These are phyloP conservation scores for Thalassiosira sp. DNA, from an alignment of 352 stramenopile genomes.

Conservation along the genomic window DNA sequence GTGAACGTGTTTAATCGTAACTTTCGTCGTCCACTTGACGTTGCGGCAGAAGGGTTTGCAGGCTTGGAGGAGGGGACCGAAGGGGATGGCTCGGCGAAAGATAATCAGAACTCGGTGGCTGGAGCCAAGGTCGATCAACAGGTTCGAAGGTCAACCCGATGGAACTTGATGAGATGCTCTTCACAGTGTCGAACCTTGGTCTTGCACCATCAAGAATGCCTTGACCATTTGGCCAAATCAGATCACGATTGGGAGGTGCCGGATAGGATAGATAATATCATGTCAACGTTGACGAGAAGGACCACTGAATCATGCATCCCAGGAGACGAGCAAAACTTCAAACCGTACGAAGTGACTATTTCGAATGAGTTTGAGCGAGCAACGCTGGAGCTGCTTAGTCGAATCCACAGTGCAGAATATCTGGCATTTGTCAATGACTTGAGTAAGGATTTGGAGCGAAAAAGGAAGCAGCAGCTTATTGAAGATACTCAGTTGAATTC, in stretches of 20 bases:
- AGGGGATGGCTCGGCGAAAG: conserved; percentile 41
- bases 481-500: conserved; percentile 25
- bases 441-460: conserved; percentile 82
- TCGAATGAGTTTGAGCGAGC: conserved; percentile 86
- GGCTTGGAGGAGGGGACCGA: conserved; percentile 31
- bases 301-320: conserved; percentile 35
- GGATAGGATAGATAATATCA: conserved; percentile 85
- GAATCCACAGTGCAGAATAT: conserved; percentile 88
- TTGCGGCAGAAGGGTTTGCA: conserved; percentile 75
- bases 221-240: conserved; percentile 84
- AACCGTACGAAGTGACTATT: conserved; percentile 79
- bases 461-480: conserved; percentile 55
- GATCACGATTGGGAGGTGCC: conserved; percentile 87
- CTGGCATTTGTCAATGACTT: conserved; percentile 88
- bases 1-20: conserved; percentile 67
- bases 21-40: conserved; percentile 74
- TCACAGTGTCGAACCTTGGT: conserved; percentile 85
- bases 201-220: conserved; percentile 89
- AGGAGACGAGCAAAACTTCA: conserved; percentile 63
- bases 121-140: background rate
- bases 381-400: conserved; percentile 83
- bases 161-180: conserved; percentile 67
- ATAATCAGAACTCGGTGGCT: conserved; percentile 10
- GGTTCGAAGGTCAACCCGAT: conserved; percentile 56
- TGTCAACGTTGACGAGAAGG: conserved; percentile 66